A percentile compares a stretch with the other conserved stretches of the same genome.
Evolutionary conservation across 1,139 yeast genomes (phyloP).

Genomic region (Tardiomyces blankii): DNA sequence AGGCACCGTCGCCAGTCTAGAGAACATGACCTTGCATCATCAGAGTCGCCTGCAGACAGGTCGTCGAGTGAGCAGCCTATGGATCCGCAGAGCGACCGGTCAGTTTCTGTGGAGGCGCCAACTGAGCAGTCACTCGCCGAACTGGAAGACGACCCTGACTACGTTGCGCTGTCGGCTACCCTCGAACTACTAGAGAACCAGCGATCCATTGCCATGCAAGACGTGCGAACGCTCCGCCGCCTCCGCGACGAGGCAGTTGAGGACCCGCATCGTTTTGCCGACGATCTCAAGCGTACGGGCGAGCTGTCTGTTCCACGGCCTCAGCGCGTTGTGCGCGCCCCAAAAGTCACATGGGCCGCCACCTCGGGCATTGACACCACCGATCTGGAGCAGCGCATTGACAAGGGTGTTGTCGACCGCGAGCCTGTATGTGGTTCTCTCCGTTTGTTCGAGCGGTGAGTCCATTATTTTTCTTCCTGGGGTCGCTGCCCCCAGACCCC

Average conservation of each 20-base stretch:
- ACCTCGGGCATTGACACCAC: slow-evolving; percentile 13
- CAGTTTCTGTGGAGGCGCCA: not conserved
- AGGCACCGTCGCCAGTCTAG: no score
- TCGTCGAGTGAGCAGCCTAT: not conserved
- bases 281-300: slow-evolving; percentile 12
- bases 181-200: slow-evolving; percentile 18
- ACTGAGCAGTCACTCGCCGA: not conserved
- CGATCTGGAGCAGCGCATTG: not conserved
- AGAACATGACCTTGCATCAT: not conserved
- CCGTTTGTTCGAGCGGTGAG: not conserved
- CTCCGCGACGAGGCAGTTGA: slow-evolving; percentile 17
- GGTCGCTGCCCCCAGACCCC: no score
- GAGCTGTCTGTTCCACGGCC: slow-evolving; percentile 14
- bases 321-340: slow-evolving; percentile 17
- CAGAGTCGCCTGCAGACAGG: not conserved
- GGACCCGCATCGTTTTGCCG: slow-evolving; percentile 16
- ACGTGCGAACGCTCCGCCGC: slow-evolving; percentile 15
- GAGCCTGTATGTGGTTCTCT: slow-evolving; percentile 2
- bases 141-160: slow-evolving; percentile 18
- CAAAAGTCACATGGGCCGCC: slow-evolving; percentile 15
- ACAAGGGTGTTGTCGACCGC: slow-evolving; percentile 2
- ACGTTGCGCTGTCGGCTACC: slow-evolving; percentile 22
- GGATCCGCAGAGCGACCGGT: not conserved
- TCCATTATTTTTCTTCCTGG: not conserved
- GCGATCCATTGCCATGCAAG: slow-evolving; percentile 15